Percentiles rank a stretch among this genome's conserved stretches.
These are phyloP conservation scores for Zygoascus hellenicus DNA, from an alignment of 1,139 yeast genomes.

Conservation along the genomic window DNA sequence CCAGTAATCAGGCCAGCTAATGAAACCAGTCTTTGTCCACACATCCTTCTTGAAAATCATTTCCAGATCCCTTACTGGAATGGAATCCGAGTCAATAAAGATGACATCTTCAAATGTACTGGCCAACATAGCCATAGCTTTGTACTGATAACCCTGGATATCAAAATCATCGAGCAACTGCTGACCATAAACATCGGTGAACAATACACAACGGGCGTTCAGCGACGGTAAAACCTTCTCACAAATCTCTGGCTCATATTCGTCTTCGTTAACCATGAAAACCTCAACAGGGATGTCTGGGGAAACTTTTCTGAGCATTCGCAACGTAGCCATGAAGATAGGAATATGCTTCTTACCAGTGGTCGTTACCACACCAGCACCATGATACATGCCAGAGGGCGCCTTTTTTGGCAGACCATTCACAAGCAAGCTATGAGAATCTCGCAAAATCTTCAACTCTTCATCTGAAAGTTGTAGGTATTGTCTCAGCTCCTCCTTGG, in stretches of 20 bases:
- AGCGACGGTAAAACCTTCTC: constrained; percentile 56
- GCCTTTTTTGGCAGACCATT: constrained; percentile 41
- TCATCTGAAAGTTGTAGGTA: constrained; percentile 48
- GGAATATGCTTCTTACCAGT: constrained; percentile 80
- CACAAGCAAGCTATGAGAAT: constrained; percentile 51
- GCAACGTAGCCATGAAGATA: constrained; percentile 59
- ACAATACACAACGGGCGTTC: constrained; percentile 62
- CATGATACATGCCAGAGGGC: constrained; percentile 33
- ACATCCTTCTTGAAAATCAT: constrained; percentile 49
- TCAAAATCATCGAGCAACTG: constrained; percentile 41
- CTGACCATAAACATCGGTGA: constrained; percentile 53
- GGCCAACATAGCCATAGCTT: constrained; percentile 65
- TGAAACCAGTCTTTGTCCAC: constrained; percentile 51
- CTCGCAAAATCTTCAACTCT: constrained; percentile 44
- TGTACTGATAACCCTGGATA: constrained; percentile 73
- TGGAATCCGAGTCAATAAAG: constrained; percentile 70
- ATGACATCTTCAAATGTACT: constrained; percentile 75
- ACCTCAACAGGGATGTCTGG: constrained; percentile 71
- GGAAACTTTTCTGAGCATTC: constrained; percentile 58
- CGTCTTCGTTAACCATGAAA: constrained; percentile 61
- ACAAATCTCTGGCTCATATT: constrained; percentile 66
- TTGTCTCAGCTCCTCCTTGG: constrained; percentile 45
- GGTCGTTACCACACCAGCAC: constrained; percentile 74
- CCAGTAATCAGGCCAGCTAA: constrained; percentile 86
- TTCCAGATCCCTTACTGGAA: constrained; percentile 57